Conservation (phyloP, 2,329 filamentous ascomycete genomes). For the Phaeosphaeriaceae sp. region DNA sequence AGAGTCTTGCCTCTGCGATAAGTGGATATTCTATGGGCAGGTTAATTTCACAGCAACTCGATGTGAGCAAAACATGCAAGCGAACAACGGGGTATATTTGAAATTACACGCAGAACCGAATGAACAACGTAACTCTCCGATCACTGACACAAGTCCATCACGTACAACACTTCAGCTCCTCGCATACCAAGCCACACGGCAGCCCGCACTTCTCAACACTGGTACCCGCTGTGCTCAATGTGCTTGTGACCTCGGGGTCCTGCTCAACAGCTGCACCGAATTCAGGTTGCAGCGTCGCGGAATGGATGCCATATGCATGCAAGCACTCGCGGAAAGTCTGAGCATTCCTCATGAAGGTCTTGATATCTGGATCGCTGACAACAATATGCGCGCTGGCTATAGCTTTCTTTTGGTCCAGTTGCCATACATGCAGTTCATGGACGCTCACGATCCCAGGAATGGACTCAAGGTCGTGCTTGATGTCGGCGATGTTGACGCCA, state of each 20-base stretch:
- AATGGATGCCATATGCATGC: constrained; percentile 76
- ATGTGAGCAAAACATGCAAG: too few species aligned
- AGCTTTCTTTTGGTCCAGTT: constrained; percentile 72
- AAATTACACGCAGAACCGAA: neutral
- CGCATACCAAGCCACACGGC: constrained; percentile 60
- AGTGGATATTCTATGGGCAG: too few species aligned
- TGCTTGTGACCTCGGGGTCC: constrained; percentile 14
- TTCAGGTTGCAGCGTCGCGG: constrained; percentile 74
- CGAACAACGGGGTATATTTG: neutral
- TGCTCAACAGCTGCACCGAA: constrained; percentile 23
- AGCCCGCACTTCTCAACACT: constrained; percentile 57
- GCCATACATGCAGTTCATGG: constrained; percentile 78
- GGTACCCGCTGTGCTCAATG: constrained; percentile 27
- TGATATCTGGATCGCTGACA: constrained; percentile 64
- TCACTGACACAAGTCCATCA: constrained; percentile 4
- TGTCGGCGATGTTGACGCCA: constrained; percentile 66
- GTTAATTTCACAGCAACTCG: too few species aligned
- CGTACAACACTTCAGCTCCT: constrained; percentile 57
- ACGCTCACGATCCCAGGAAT: constrained; percentile 71
- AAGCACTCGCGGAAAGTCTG: constrained; percentile 72
- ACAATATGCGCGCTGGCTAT: constrained; percentile 75
- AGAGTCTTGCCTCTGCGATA: too few species aligned
- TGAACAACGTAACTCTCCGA: neutral
- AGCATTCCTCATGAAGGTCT: constrained; percentile 66
- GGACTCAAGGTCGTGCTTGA: constrained; percentile 73